Evolutionary conservation across 2,329 filamentous ascomycete genomes (phyloP).

Genomic region (Thermoascus crustaceus): DNA sequence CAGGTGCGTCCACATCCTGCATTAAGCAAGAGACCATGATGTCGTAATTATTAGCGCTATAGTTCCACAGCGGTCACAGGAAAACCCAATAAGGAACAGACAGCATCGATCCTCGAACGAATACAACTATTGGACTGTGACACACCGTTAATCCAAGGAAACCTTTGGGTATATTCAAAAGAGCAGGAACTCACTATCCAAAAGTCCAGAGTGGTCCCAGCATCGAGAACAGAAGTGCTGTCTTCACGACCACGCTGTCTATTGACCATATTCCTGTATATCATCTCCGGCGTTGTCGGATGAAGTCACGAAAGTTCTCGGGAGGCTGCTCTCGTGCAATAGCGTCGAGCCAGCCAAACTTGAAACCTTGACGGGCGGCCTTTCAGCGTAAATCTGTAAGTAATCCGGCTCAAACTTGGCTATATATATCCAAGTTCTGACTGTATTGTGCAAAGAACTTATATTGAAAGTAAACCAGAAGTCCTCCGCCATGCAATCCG

Average conservation of each 20-base stretch:
- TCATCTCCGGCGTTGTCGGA: conserved; percentile 7
- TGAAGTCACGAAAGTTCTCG: conserved; percentile 5
- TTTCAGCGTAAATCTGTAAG: not conserved
- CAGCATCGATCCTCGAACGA: not conserved
- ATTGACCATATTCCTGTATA: conserved; percentile 7
- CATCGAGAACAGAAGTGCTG: not conserved
- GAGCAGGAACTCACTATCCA: not conserved
- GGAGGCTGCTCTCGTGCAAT: conserved; percentile 8
- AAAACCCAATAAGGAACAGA: not conserved
- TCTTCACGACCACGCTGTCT: conserved; percentile 1
- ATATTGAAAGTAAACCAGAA: conserved; percentile 9
- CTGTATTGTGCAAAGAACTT: not conserved
- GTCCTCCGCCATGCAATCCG: conserved; percentile 8
- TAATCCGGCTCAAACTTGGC: too few species aligned
- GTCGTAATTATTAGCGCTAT: not conserved
- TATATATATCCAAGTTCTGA: not conserved
- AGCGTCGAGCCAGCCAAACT: conserved; percentile 9
- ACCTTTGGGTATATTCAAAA: not conserved
- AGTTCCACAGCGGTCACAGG: not conserved
- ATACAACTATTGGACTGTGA: not conserved
- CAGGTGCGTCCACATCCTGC: not conserved
- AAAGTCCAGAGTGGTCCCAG: not conserved
- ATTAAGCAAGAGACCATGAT: not conserved
- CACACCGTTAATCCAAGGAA: not conserved
- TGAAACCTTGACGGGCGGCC: conserved; percentile 7